Base-by-base conservation (phyloP, 2,329 filamentous ascomycete species). In the Fusarium sp. region DNA sequence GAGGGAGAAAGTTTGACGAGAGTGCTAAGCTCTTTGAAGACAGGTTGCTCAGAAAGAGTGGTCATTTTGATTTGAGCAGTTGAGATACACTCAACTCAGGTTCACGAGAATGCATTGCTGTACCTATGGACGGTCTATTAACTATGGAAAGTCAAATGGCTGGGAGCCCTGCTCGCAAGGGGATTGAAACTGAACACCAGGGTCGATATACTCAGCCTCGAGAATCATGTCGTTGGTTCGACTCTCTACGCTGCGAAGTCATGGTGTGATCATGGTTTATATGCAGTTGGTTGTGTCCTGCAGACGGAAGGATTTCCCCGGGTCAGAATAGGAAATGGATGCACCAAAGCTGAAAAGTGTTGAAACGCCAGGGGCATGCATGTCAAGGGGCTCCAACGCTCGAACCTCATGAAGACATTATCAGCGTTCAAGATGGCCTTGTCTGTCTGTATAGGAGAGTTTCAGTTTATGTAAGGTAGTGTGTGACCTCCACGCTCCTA, bases 281-380 rank as follows among this genome's bases (percentile, higher is more conserved):
- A 67, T 71, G 68, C 67, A 58, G 68, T 71, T 71, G 68, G 68
- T 55, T 25, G 53, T 71, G 68, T 52, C 22, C 35, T 62, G 68
- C 67, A 71, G 52, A 42, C 56, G 67, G 67, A 66, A 50, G 50
- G 46, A 70, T 56, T 62, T 67, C 49, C 50, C 68, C 67, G 53
- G 52, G 39, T 39, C 42, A 27, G 35, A 56, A 71, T 46, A 61
- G 52, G 68, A 66, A 71, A 68, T 52, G 15, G 49, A 52, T 45
- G 52, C 14, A 39, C 56, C 41, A 62, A 54, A 71, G 68, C 68
- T 71, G 67, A 71, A 62, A 17, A 44, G 39, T 11, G 47, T 62
- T 45, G 57, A 68, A 53, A 66, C 62, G 4, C 8, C 44, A 39
- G 38, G 61, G 61, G 52, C 38, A 27, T 42, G 27, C 25, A 29